A percentile compares a stretch with the other conserved stretches of the same genome.
Evolutionary conservation across 1,139 yeast genomes (phyloP).

Genomic region (Candida buenavistaensis): DNA sequence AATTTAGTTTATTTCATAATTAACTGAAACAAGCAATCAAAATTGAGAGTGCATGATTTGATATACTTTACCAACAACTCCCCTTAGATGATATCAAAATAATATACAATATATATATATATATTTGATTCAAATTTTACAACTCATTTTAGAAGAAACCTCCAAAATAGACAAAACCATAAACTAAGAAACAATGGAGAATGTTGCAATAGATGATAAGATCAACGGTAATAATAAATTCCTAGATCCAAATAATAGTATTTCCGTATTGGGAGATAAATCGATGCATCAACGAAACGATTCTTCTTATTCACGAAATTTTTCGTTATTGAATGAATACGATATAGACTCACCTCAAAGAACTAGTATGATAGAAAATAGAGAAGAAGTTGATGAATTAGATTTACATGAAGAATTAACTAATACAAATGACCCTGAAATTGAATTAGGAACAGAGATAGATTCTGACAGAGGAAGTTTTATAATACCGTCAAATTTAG

Average conservation of each 20-base stretch:
- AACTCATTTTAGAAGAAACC: too few relatives aligned
- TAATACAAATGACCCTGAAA: slow-evolving; percentile 1
- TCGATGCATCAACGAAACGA: slow-evolving; percentile 24
- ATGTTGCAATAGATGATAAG: slow-evolving; percentile 3
- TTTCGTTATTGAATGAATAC: slow-evolving; percentile 30
- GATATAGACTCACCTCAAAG: slow-evolving; percentile 20
- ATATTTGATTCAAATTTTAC: too few relatives aligned
- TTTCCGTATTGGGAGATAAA: neutral
- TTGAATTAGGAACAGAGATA: neutral
- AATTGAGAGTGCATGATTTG: too few relatives aligned
- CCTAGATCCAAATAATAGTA: slow-evolving; percentile 3
- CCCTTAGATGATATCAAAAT: too few relatives aligned
- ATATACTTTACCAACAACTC: too few relatives aligned
- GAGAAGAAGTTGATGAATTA: slow-evolving; percentile 11
- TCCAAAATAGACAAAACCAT: too few relatives aligned
- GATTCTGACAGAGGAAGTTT: slow-evolving; percentile 12
- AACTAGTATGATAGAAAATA: slow-evolving; percentile 5
- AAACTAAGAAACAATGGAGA: neutral
- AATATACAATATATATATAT: too few relatives aligned
- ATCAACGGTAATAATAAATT: slow-evolving; percentile 1
- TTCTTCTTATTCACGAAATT: slow-evolving; percentile 37
- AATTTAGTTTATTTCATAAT: too few relatives aligned
- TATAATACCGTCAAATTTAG: slow-evolving; percentile 15
- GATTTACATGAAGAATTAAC: slow-evolving; percentile 8
- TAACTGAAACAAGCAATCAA: too few relatives aligned